These are phyloP conservation scores for Raffaelea deltoideospora DNA, from an alignment of 2,329 filamentous ascomycete genomes.

Conservation along the genomic window DNA sequence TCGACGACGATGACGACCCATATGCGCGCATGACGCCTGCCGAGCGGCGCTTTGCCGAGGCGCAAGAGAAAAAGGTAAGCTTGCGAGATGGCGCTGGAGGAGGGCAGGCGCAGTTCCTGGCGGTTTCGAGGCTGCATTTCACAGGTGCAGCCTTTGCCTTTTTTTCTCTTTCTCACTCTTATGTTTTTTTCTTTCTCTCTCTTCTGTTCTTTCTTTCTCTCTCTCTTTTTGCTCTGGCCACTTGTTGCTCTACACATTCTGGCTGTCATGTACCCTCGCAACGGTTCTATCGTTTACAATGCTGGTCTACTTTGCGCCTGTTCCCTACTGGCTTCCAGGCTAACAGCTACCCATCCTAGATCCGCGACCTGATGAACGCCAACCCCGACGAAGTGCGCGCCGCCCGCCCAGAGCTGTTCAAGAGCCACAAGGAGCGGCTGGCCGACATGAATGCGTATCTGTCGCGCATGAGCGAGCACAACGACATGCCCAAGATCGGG, in stretches of 20 bases:
- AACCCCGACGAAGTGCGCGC: slow-evolving; percentile 20
- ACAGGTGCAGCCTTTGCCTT: no score
- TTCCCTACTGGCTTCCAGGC: no score
- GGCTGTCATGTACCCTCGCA: no score
- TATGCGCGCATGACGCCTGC: slow-evolving; percentile 61
- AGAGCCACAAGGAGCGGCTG: slow-evolving; percentile 93
- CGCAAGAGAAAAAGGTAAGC: slow-evolving; percentile 53
- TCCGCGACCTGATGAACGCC: slow-evolving; percentile 60
- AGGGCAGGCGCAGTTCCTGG: no score
- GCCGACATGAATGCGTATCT: slow-evolving; percentile 92
- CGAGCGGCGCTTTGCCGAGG: slow-evolving; percentile 68
- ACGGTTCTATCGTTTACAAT: no score
- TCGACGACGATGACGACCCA: slow-evolving; percentile 14
- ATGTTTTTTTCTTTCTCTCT: no score
- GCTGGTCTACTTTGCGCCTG: no score
- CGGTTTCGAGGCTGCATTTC: no score
- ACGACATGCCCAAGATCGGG: slow-evolving; percentile 75
- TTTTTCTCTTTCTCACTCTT: no score
- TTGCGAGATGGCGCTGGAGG: not conserved
- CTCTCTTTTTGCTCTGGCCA: not conserved
- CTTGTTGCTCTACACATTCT: no score
- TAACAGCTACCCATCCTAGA: slow-evolving; percentile 35
- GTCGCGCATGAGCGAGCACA: slow-evolving; percentile 84
- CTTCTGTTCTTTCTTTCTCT: no score
- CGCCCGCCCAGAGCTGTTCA: slow-evolving; percentile 60